Percentiles rank a stretch among this genome's conserved stretches.
phyloP scores from a whole-genome alignment of 1,139 yeast species.

The Citeromyces hawaiiensis region DNA sequence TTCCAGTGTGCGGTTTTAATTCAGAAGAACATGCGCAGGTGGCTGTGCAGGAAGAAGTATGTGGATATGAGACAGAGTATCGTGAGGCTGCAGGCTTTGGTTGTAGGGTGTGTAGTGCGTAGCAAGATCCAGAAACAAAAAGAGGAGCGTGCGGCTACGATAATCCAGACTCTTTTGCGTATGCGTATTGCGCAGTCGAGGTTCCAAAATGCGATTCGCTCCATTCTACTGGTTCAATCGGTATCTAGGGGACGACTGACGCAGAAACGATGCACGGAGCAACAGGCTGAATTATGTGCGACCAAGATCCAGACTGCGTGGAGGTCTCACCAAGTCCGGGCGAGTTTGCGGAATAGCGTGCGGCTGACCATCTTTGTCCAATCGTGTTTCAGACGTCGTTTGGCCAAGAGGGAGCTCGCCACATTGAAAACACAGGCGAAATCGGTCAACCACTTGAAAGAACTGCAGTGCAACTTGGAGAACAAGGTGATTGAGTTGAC shows the following conservation, averaged over 20 bases:
- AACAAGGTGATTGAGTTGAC: slow-evolving; percentile 93
- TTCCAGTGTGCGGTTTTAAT: slow-evolving; percentile 68
- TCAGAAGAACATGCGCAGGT: slow-evolving; percentile 73
- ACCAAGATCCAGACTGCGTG: slow-evolving; percentile 53
- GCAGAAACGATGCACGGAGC: slow-evolving; percentile 30
- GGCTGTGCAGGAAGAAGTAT: slow-evolving; percentile 49
- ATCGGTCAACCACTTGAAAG: slow-evolving; percentile 79
- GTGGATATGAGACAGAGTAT: slow-evolving; percentile 42
- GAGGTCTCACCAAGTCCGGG: slow-evolving; percentile 45
- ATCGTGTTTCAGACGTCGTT: slow-evolving; percentile 62
- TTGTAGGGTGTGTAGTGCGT: slow-evolving; percentile 56
- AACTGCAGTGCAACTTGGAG: slow-evolving; percentile 85
- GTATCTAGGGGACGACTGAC: slow-evolving; percentile 55
- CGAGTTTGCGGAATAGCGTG: slow-evolving; percentile 23
- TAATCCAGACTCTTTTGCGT: slow-evolving; percentile 63
- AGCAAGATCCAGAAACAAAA: slow-evolving; percentile 39
- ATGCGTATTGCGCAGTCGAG: slow-evolving; percentile 42
- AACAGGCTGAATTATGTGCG: slow-evolving; percentile 48
- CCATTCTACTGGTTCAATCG: slow-evolving; percentile 54
- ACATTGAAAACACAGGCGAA: slow-evolving; percentile 72
- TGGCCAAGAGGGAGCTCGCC: slow-evolving; percentile 54
- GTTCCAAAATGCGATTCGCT: slow-evolving; percentile 26
- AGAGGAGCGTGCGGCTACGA: slow-evolving; percentile 52
- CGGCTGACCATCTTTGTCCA: slow-evolving; percentile 61
- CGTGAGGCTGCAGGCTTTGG: slow-evolving; percentile 40